phyloP scores from a whole-genome alignment of 2,329 filamentous ascomycete species.

The Scedosporium boydii region DNA sequence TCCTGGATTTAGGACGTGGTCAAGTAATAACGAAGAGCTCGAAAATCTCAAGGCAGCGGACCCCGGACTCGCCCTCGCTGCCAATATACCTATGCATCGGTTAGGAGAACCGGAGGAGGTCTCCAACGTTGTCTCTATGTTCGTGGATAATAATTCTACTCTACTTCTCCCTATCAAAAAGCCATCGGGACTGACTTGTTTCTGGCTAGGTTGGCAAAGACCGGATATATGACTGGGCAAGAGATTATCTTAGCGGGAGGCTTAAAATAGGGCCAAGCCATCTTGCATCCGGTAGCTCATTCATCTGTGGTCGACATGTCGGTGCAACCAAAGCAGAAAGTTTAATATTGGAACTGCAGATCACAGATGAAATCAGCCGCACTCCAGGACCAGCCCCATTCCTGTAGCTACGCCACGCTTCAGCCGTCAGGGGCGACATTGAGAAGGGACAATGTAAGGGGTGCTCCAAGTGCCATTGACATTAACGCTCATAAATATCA shows the following conservation, averaged over 20 bases:
- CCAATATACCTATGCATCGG: conserved; percentile 22
- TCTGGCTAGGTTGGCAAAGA: conserved; percentile 17
- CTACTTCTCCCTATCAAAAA: conserved; percentile 8
- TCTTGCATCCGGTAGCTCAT: no score
- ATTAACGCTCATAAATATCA: no score
- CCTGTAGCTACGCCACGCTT: no score
- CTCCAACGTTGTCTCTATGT: conserved; percentile 14
- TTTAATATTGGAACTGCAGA: no score
- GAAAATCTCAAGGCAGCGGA: conserved; percentile 19
- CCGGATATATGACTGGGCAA: conserved; percentile 19
- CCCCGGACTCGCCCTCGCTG: conserved; percentile 23
- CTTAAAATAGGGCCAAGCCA: conserved; percentile 10
- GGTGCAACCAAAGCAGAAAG: no score
- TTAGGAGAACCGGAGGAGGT: conserved; percentile 25
- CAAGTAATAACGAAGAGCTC: conserved; percentile 13
- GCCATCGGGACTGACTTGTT: conserved; percentile 18
- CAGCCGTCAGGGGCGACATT: no score
- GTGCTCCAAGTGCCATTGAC: no score
- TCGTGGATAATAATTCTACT: neutral
- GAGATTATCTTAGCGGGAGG: conserved; percentile 17
- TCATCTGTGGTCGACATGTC: neutral
- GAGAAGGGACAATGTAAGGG: no score
- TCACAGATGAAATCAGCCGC: no score
- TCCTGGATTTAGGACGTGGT: neutral
- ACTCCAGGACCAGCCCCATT: no score